Percentiles rank a stretch among this genome's conserved stretches.
These are phyloP conservation scores for Ceraceosorus guamensis DNA, from an alignment of 1,284 basidiomycete genomes.

Conservation along the genomic window DNA sequence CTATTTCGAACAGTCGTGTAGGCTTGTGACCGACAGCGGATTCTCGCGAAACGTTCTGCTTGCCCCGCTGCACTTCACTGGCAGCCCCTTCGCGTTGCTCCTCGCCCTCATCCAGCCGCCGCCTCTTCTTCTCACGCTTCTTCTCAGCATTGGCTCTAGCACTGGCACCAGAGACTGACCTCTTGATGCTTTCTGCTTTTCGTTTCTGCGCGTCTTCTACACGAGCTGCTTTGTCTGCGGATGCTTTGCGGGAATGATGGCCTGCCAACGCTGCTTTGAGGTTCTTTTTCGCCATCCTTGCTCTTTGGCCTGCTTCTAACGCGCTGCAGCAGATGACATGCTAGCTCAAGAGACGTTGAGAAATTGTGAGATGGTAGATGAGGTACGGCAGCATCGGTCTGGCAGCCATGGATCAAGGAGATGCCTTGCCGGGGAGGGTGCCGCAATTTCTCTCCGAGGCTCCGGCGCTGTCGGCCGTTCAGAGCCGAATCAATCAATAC, in stretches of 20 bases:
- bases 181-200: constrained; percentile 20
- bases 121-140: constrained; percentile 12
- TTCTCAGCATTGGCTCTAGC: neutral
- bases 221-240: constrained; percentile 15
- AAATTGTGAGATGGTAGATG: too few relatives aligned
- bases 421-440: too few relatives aligned
- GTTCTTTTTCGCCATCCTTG: constrained; percentile 32
- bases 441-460: too few relatives aligned
- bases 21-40: constrained; percentile 29
- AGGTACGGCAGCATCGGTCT: too few relatives aligned
- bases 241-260: constrained; percentile 22
- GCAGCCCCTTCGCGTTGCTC: neutral
- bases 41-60: constrained; percentile 31
- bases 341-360: too few relatives aligned
- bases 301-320: too few relatives aligned
- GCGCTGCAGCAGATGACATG: too few relatives aligned
- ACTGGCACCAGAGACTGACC: too few relatives aligned
- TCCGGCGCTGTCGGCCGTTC: too few relatives aligned
- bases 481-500: too few relatives aligned
- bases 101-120: neutral
- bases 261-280: constrained; percentile 24
- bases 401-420: too few relatives aligned
- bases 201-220: constrained; percentile 25
- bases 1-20: constrained; percentile 57
- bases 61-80: neutral